Conservation (phyloP, 352 stramenopile genomes). For the Blastocystis sp. region DNA sequence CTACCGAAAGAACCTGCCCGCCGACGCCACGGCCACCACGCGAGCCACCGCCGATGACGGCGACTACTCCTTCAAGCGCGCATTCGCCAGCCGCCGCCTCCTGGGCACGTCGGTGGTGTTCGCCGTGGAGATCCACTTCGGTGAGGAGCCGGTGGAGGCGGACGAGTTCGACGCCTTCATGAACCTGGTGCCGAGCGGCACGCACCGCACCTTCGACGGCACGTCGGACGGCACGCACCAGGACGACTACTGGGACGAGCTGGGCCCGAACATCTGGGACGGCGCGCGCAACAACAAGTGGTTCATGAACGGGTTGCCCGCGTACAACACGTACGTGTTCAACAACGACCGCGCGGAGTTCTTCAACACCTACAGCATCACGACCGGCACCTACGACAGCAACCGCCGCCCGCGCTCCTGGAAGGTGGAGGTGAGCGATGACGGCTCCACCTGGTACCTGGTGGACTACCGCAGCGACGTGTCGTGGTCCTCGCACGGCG, state of each 20-base stretch:
- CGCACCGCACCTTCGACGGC: constrained; percentile 6
- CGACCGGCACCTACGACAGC: not conserved
- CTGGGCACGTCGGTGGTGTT: not conserved
- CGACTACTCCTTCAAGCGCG: not conserved
- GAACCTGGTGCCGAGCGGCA: not conserved
- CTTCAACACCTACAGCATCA: constrained; percentile 33
- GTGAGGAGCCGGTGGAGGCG: not conserved
- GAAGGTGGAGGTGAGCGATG: constrained; percentile 12
- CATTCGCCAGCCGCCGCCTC: not conserved
- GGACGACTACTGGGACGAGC: not conserved
- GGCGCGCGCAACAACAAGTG: constrained; percentile 20
- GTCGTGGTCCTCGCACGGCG: not conserved
- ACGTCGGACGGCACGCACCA: not conserved
- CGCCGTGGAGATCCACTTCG: constrained; percentile 28
- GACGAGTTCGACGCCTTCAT: constrained; percentile 39
- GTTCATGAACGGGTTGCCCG: constrained; percentile 26
- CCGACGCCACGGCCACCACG: not conserved
- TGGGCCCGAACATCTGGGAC: constrained; percentile 19
- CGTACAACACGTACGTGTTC: not conserved
- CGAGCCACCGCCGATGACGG: not conserved
- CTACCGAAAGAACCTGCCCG: constrained; percentile 17
- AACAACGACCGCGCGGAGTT: constrained; percentile 24
- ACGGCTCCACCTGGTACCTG: constrained; percentile 3
- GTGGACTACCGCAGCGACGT: constrained; percentile 19
- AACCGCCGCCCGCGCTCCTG: constrained; percentile 6